phyloP scores from a whole-genome alignment of 106 monocot genomes.

The Gastrodia elata region DNA sequence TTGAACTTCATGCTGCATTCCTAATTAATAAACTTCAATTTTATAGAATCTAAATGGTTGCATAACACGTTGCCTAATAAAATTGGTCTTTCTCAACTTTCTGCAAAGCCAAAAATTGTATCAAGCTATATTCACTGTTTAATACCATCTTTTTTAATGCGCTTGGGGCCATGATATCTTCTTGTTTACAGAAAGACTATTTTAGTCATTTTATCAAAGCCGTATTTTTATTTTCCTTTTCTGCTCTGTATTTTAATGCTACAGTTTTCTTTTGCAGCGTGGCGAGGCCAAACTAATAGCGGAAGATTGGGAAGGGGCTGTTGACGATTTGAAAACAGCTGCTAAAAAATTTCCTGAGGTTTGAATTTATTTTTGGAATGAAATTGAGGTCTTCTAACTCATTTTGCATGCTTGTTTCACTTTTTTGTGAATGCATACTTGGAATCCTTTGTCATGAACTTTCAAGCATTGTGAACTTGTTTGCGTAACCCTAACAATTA shows the following conservation, averaged over 20 bases:
- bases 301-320: slow-evolving; percentile 97
- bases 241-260: neutral
- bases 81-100: neutral
- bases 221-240: neutral
- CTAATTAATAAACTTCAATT: too few relatives aligned
- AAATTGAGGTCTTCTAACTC: neutral
- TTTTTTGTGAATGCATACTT: neutral
- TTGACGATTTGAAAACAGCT: slow-evolving; percentile 76
- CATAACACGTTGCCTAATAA: too few relatives aligned
- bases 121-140: neutral
- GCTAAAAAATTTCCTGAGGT: slow-evolving; percentile 91
- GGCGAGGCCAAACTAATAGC: slow-evolving; percentile 88
- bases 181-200: neutral
- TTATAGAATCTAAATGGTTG: too few relatives aligned
- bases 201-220: neutral
- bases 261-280: slow-evolving; percentile 35
- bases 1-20: neutral
- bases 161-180: neutral
- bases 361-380: slow-evolving; percentile 1
- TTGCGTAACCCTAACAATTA: neutral
- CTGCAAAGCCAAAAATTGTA: neutral
- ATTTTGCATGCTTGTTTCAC: neutral
- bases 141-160: neutral
- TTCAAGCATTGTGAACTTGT: too few relatives aligned
- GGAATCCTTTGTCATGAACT: neutral